Evolutionary conservation across 2,329 filamentous ascomycete species (phyloP).

Genomic region (Verticillium isaacii): DNA sequence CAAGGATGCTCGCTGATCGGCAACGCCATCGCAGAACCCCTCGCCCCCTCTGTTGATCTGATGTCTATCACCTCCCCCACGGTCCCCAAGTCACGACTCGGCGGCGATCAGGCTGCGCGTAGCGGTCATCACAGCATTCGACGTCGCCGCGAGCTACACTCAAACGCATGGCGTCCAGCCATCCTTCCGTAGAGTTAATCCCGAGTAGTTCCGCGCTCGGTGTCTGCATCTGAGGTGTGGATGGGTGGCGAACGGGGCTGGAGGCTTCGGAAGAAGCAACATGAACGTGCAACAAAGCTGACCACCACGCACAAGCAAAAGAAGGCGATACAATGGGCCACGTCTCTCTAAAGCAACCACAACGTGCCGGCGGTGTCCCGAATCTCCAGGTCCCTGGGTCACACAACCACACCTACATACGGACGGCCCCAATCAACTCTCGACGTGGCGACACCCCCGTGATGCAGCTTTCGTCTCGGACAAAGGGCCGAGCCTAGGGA

Average conservation of each 20-base stretch:
- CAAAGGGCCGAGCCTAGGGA: not conserved
- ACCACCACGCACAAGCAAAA: not conserved
- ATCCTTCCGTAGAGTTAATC: not conserved
- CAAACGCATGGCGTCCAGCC: not conserved
- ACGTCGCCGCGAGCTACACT: not conserved
- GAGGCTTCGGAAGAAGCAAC: not conserved
- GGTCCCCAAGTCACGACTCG: not conserved
- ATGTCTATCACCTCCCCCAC: not conserved
- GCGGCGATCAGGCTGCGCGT: not conserved
- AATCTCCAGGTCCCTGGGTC: not conserved
- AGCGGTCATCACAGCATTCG: not conserved
- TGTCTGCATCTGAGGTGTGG: too few relatives aligned
- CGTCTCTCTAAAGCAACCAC: not conserved
- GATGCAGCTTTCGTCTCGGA: not conserved
- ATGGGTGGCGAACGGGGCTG: not conserved
- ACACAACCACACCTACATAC: not conserved
- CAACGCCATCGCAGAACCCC: not conserved
- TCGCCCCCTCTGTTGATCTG: not conserved
- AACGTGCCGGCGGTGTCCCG: not conserved
- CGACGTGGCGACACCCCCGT: not conserved
- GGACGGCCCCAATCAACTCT: not conserved
- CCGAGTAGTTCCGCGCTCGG: conserved; percentile 2
- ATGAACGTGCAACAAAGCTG: not conserved
- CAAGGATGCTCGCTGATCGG: conserved; percentile 1
- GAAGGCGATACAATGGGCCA: not conserved